Evolutionary conservation across 768 basidiomycete species (phyloP).

Genomic region (Sarcomyxa edulis): DNA sequence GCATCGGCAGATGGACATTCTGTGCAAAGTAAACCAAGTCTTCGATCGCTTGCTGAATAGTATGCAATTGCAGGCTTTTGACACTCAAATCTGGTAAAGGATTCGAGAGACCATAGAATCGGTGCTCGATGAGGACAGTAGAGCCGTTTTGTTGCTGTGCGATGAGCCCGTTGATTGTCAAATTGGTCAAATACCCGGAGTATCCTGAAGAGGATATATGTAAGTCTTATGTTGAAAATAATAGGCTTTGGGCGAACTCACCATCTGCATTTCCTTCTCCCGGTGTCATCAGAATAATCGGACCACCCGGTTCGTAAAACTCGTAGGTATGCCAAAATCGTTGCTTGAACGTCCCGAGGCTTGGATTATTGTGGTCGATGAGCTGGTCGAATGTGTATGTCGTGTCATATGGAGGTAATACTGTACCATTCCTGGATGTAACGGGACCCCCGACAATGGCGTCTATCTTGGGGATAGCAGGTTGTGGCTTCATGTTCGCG

Average conservation of each 20-base stretch:
- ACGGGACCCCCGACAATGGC: slow-evolving; percentile 32
- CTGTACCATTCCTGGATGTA: slow-evolving; percentile 35
- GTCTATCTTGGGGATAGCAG: no score
- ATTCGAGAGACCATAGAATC: slow-evolving; percentile 75
- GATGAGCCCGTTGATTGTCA: slow-evolving; percentile 57
- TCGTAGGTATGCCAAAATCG: slow-evolving; percentile 70
- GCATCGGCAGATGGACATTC: slow-evolving; percentile 63
- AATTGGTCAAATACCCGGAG: slow-evolving; percentile 57
- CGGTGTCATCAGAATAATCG: slow-evolving; percentile 61
- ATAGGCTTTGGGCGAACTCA: no score
- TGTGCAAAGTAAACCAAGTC: slow-evolving; percentile 68
- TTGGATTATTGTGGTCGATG: slow-evolving; percentile 50
- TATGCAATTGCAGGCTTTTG: slow-evolving; percentile 53
- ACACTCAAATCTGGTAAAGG: slow-evolving; percentile 56
- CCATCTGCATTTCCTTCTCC: slow-evolving; percentile 58
- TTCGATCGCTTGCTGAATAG: slow-evolving; percentile 70
- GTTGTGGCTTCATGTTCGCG: no score
- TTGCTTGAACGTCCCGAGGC: slow-evolving; percentile 70
- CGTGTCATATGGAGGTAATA: slow-evolving; percentile 39
- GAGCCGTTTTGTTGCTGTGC: slow-evolving; percentile 63
- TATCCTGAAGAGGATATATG: slow-evolving; percentile 24
- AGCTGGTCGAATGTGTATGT: slow-evolving; percentile 54
- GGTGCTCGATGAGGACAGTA: slow-evolving; percentile 62
- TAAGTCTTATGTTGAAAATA: slow-evolving; percentile 2
- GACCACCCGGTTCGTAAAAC: slow-evolving; percentile 55